A percentile compares a stretch with the other conserved stretches of the same genome.
Evolutionary conservation across 2,329 filamentous ascomycete genomes (phyloP).

Genomic region (Aspergillus sp.): DNA sequence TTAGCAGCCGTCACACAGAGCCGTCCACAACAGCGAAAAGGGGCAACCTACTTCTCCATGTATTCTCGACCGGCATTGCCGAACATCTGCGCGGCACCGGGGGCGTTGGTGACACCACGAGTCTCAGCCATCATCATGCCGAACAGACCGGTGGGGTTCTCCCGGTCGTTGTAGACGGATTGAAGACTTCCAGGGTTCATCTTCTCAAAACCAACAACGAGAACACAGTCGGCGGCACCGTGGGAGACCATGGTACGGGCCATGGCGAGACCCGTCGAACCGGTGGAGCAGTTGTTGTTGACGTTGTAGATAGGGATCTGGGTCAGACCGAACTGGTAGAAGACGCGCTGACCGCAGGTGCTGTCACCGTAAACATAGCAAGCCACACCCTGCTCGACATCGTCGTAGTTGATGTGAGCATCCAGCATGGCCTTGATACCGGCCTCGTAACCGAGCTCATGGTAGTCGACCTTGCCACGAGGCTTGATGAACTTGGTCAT

Average conservation of each 20-base stretch:
- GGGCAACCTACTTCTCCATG: constrained; percentile 72
- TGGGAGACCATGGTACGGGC: constrained; percentile 74
- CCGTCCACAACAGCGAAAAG: not conserved
- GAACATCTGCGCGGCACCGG: constrained; percentile 88
- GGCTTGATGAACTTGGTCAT: constrained; percentile 99
- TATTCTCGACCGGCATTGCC: constrained; percentile 93
- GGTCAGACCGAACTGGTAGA: constrained; percentile 98
- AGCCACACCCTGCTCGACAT: constrained; percentile 91
- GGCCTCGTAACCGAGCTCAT: constrained; percentile 89
- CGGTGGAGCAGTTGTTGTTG: constrained; percentile 98
- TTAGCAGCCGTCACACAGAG: not conserved
- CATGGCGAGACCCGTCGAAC: constrained; percentile 86
- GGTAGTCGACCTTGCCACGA: constrained; percentile 89
- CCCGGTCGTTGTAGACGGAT: constrained; percentile 78
- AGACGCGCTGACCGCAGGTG: constrained; percentile 92
- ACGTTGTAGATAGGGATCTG: constrained; percentile 95
- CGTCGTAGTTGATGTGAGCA: constrained; percentile 85
- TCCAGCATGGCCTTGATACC: constrained; percentile 80
- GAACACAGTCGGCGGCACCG: constrained; percentile 79
- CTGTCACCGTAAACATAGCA: constrained; percentile 98
- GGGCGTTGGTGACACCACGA: constrained; percentile 75
- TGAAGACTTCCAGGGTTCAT: constrained; percentile 91
- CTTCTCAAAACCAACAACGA: constrained; percentile 96
- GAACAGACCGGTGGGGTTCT: constrained; percentile 72
- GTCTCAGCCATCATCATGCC: constrained; percentile 79